A percentile compares a stretch with the other conserved stretches of the same genome.
phyloP scores from a whole-genome alignment of 306 rosid genomes.

The Cicer pinnatifidum region DNA sequence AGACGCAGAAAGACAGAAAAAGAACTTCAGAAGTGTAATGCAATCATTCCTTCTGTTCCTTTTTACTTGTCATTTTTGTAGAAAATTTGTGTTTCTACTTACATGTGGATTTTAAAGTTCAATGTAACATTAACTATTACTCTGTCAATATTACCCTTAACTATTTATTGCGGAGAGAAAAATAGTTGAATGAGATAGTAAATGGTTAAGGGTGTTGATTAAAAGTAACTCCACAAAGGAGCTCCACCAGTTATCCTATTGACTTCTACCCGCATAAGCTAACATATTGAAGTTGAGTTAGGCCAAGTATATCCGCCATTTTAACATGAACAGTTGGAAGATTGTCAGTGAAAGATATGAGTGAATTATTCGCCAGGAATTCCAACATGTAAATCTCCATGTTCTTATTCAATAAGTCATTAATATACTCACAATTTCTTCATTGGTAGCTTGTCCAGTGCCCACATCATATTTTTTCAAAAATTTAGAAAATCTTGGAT shows the following conservation, averaged over 20 bases:
- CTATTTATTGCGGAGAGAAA: no score
- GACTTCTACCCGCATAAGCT: background rate
- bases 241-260: no score
- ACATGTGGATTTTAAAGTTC: no score
- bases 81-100: no score
- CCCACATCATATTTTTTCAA: conserved; percentile 54
- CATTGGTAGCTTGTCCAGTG: conserved; percentile 46
- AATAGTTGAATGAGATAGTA: no score
- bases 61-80: no score
- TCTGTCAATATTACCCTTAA: no score
- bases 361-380: conserved; percentile 26
- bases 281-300: conserved; percentile 8
- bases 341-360: conserved; percentile 17
- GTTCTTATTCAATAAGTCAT: conserved; percentile 19
- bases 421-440: conserved; percentile 64
- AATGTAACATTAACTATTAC: no score
- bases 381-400: conserved; percentile 8
- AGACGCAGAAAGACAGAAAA: background rate
- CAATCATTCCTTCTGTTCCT: no score
- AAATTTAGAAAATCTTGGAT: conserved; percentile 67
- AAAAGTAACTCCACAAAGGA: no score
- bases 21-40: background rate
- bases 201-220: no score
- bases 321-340: background rate
- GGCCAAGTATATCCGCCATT: background rate